Evolutionary conservation across 192 early-diverging fungal genomes (phyloP).

Genomic region (Backusella luteola): DNA sequence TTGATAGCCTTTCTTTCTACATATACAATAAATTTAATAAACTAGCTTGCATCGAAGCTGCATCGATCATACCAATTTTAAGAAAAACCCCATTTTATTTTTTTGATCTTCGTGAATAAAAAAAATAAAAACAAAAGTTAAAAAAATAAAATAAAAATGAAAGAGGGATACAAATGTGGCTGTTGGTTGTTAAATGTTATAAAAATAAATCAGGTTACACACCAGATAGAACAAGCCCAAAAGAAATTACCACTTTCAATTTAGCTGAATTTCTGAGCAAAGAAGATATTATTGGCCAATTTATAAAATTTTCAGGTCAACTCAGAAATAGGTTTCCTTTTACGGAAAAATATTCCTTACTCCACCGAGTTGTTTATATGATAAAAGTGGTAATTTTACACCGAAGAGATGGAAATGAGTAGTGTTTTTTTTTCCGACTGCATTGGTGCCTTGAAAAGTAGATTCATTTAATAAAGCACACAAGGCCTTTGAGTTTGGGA

Average conservation of each 20-base stretch:
- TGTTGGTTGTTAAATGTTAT: not conserved
- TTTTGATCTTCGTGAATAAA: not conserved
- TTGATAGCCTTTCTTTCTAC: not conserved
- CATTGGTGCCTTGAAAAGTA: no score
- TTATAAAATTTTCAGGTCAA: not conserved
- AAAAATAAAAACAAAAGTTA: not conserved
- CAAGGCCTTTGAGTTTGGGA: no score
- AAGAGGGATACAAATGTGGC: conserved; percentile 3
- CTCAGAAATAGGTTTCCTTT: not conserved
- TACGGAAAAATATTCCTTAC: not conserved
- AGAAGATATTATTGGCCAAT: not conserved
- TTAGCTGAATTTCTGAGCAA: not conserved
- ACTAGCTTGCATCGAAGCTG: not conserved
- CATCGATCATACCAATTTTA: not conserved
- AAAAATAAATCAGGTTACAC: not conserved
- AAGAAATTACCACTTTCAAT: not conserved
- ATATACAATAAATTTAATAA: not conserved
- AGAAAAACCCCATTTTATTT: not conserved
- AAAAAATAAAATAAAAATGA: not conserved
- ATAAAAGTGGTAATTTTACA: no score
- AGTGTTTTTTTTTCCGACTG: no score
- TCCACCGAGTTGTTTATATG: not conserved
- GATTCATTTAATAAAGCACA: no score
- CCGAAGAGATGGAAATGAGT: no score
- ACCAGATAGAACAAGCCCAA: not conserved